These are phyloP conservation scores for Suhomyces maxii DNA, from an alignment of 1,139 yeast genomes.

Conservation along the genomic window DNA sequence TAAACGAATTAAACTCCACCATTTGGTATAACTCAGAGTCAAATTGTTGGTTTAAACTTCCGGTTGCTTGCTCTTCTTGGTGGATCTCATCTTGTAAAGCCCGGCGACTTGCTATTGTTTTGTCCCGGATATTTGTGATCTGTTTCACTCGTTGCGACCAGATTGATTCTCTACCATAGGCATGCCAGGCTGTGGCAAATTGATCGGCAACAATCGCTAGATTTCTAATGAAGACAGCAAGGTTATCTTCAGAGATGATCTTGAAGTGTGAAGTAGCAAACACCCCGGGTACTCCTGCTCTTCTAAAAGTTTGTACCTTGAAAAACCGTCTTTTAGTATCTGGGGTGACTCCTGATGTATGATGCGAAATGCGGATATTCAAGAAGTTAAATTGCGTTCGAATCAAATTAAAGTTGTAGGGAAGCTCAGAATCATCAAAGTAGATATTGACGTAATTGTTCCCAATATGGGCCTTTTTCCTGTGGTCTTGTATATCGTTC, in stretches of 20 bases:
- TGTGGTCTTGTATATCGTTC: constrained; percentile 35
- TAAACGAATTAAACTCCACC: constrained; percentile 48
- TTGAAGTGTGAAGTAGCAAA: constrained; percentile 78
- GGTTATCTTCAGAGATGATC: constrained; percentile 57
- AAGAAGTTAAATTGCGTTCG: constrained; percentile 81
- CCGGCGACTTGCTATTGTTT: constrained; percentile 35
- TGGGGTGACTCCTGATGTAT: constrained; percentile 22
- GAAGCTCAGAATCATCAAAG: constrained; percentile 68
- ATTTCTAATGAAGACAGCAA: constrained; percentile 67
- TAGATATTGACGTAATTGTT: constrained; percentile 79
- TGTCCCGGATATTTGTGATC: constrained; percentile 48
- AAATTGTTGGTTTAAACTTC: background rate
- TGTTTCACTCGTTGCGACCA: constrained; percentile 72
- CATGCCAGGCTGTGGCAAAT: constrained; percentile 76
- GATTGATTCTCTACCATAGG: constrained; percentile 47
- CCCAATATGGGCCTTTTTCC: constrained; percentile 83
- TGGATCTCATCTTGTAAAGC: constrained; percentile 24
- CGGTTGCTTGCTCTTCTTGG: constrained; percentile 5
- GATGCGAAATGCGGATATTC: constrained; percentile 76
- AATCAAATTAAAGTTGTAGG: constrained; percentile 70
- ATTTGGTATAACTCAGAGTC: constrained; percentile 35
- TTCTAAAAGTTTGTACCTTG: constrained; percentile 62
- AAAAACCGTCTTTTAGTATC: constrained; percentile 30
- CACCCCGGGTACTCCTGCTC: constrained; percentile 72
- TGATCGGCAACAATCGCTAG: constrained; percentile 66